Conservation (phyloP, 2,329 filamentous ascomycete genomes). For the Aspergillus sergii region DNA sequence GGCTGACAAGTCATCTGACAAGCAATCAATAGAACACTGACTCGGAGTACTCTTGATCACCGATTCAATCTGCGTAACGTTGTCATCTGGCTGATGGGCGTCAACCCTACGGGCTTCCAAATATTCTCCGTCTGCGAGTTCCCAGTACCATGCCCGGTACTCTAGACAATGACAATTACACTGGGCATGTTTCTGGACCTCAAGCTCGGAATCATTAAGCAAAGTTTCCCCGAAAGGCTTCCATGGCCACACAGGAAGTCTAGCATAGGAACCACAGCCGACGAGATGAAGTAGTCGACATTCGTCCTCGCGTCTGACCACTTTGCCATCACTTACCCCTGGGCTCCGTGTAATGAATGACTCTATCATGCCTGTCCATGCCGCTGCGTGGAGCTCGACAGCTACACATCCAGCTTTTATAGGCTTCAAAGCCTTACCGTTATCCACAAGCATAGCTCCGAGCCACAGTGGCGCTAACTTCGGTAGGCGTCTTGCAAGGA, state of each 20-base stretch:
- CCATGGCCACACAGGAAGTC: conserved; percentile 22
- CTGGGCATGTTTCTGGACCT: conserved; percentile 21
- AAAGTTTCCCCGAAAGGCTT: conserved; percentile 25
- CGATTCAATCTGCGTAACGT: neutral
- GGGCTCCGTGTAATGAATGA: conserved; percentile 21
- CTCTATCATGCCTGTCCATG: conserved; percentile 20
- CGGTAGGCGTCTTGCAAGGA: neutral
- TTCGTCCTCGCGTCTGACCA: conserved; percentile 24
- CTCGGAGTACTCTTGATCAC: neutral
- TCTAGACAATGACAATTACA: conserved; percentile 24
- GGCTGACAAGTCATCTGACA: conserved; percentile 13
- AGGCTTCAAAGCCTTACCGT: conserved; percentile 16
- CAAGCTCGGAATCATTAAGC: conserved; percentile 21
- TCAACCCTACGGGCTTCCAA: too few relatives aligned
- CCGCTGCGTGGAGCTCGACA: conserved; percentile 21
- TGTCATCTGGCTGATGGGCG: neutral
- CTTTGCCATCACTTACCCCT: conserved; percentile 3
- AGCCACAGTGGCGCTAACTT: conserved; percentile 21
- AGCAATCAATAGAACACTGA: neutral
- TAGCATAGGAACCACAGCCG: conserved; percentile 14
- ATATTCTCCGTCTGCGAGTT: conserved; percentile 9
- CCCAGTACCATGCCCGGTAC: conserved; percentile 26
- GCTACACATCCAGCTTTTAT: conserved; percentile 14
- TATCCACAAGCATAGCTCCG: conserved; percentile 18
- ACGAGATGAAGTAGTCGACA: conserved; percentile 26